These are phyloP conservation scores for Yamadazyma endophytica DNA, from an alignment of 805 yeast species.

Conservation along the genomic window DNA sequence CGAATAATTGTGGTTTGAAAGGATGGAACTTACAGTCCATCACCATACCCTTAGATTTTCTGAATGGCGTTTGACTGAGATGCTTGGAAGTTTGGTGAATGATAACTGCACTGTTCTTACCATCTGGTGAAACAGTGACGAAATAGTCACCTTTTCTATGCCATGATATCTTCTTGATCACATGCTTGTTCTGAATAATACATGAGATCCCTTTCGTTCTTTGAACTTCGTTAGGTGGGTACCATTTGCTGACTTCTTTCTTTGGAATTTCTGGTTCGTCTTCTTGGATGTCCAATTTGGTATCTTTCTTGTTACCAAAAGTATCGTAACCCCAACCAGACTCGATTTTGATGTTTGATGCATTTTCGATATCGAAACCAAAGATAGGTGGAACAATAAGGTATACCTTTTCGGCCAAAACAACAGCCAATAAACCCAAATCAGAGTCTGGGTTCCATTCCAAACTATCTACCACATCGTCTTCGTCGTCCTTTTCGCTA, in stretches of 20 bases:
- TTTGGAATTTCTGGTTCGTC: constrained; percentile 31
- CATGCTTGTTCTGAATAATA: constrained; percentile 59
- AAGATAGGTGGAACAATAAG: constrained; percentile 87
- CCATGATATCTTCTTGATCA: constrained; percentile 85
- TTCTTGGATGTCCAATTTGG: constrained; percentile 31
- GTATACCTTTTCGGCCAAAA: constrained; percentile 76
- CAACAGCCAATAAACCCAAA: constrained; percentile 76
- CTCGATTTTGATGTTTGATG: constrained; percentile 74
- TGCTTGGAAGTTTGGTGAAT: constrained; percentile 95
- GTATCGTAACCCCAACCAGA: constrained; percentile 87
- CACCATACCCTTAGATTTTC: constrained; percentile 86
- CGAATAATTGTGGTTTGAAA: constrained; percentile 87
- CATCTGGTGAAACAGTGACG: constrained; percentile 94
- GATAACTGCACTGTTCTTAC: constrained; percentile 81
- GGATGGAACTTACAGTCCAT: constrained; percentile 98
- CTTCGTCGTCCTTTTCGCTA: constrained; percentile 46
- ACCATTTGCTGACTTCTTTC: constrained; percentile 72
- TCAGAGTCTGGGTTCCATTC: constrained; percentile 86
- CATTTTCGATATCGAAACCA: constrained; percentile 82
- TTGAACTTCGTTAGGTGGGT: constrained; percentile 65
- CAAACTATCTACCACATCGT: constrained; percentile 74
- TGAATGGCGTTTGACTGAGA: constrained; percentile 92
- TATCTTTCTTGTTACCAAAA: constrained; percentile 47
- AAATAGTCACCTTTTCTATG: constrained; percentile 97
- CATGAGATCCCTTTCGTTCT: constrained; percentile 64